Evolutionary conservation across 1,139 yeast genomes (phyloP), one percentile per base, ranked within the genome.

Genomic region (Petasospora rhodanensis): DNA sequence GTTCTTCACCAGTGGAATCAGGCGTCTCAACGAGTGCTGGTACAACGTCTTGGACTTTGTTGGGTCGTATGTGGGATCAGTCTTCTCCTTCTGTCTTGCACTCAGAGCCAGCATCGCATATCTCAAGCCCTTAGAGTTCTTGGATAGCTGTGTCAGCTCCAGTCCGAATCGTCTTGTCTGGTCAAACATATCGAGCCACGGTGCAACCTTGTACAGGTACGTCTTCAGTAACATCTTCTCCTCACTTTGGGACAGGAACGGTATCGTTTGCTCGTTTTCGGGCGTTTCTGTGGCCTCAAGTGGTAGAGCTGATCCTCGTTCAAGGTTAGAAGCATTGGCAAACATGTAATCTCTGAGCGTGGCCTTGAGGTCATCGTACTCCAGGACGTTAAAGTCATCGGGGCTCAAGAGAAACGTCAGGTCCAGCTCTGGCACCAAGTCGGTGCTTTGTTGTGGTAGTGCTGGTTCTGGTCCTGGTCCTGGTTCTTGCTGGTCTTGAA

Each of bases 151-250:
- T 6, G 58, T 52, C 4, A 59, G 37, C 11, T 41, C 43, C 3
- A 51, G 34, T 1, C 62, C 62, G 42, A 59, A 56, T 33, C 57
- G 62, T 26, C 49, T 49, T 3, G 54, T 35, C 6, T 41, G 42
- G 34, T 60, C 64, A 42, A 59, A 60, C 58, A 60, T 58, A 32
- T 60, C 65, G 13, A 60, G 42, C 62, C 64, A 56, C 1, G 59
- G 59, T 3, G 64, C 64, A 11, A 60, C 56, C 30, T 57, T 59
- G 29, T 58, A 56, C 3, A 60, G 33, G 34, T 54, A 60, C 20
- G 48, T 54, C 31, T 56, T 50, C 34, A 54, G 37, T 16, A 60
- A 41, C 8, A 34, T 21, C 20, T 54, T 41, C 38, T 52, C 50
- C 29, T 58, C 61, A 2, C 26, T 34, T 10, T 45, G 36, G 10